Base-by-base conservation (phyloP, 108 stramenopile species). In the Mayamaea pseudoterrestris region DNA sequence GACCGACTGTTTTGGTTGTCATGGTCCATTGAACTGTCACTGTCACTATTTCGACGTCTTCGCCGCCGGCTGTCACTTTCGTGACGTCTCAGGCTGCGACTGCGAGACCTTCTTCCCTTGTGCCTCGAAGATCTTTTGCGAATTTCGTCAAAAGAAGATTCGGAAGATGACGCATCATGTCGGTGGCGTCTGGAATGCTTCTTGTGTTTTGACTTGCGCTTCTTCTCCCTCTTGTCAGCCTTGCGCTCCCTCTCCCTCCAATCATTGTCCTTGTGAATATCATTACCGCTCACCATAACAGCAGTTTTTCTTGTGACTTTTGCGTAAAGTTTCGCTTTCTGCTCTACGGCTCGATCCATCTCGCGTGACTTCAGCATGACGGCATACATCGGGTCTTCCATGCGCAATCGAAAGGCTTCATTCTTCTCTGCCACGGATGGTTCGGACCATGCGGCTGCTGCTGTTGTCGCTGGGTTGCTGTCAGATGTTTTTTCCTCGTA, bases 351-450 rank as follows among this genome's bases (percentile, higher is more conserved):
- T 23, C 56, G 51, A 17, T 52, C 24, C 36, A 78, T 67, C 29
- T 72, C 68, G 27, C 50, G 43, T 46, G 71, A 35, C 17, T 27
- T 27, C 50, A 72, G 66, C 24, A 50, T 42, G 14, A 91, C 84
- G 3, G 61, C 37, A 60, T 68, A 91, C 90, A 91, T 91, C 44
- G 81, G 88, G 67, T 91, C 90, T 50, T 91, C 90, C 20, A 74
- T 56, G 2, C 79, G 59, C 47, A 78, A 29, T 35, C 78, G 84
- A 67, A 87, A 86, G 17, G 60, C 49, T 58, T 76, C 71, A 42
- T 84, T 91, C 39, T 75, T 64, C 11, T 80, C 78, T 13, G 49
- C 41, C 20, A 74, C 69, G 22, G 39, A 46, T 16, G 69, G 50
- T 30, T 27, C 39, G 17, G 16, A 27, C 7, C 44, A 28, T 12